phyloP scores from a whole-genome alignment of 78 protist genomes.

The Salpingoeca rosetta region DNA sequence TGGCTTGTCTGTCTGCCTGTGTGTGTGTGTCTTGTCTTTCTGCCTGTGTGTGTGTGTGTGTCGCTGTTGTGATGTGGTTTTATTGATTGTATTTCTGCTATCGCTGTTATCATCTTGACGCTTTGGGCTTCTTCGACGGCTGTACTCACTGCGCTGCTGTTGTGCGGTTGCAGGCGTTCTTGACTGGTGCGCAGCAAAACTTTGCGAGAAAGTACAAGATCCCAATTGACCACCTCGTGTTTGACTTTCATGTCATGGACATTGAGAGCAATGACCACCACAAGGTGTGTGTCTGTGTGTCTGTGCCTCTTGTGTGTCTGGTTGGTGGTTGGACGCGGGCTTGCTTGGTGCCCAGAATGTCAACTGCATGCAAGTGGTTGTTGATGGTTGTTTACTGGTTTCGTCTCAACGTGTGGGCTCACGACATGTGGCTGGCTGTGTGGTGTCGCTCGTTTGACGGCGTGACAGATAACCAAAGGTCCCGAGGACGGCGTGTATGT shows the following conservation, averaged over 20 bases:
- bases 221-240: constrained; percentile 24
- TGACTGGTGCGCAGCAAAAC: constrained; percentile 57
- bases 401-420: neutral
- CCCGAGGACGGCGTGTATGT: constrained; percentile 53
- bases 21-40: too few relatives aligned
- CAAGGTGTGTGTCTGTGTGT: constrained; percentile 1
- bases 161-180: too few relatives aligned
- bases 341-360: neutral
- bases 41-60: too few relatives aligned
- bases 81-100: too few relatives aligned
- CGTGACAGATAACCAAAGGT: constrained; percentile 18
- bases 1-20: too few relatives aligned
- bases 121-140: too few relatives aligned
- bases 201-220: constrained; percentile 18
- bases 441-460: neutral
- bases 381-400: too few relatives aligned
- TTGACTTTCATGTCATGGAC: neutral
- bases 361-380: too few relatives aligned
- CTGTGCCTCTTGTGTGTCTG: constrained; percentile 33
- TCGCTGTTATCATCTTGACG: too few relatives aligned
- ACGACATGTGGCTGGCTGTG: neutral
- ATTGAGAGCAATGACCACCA: neutral
- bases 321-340: neutral
- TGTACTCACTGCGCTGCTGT: too few relatives aligned
- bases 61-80: too few relatives aligned